Percentiles rank a stretch among this genome's conserved stretches.
Evolutionary conservation across 192 early-diverging fungal genomes (phyloP).

Genomic region (Coemansia sp.): DNA sequence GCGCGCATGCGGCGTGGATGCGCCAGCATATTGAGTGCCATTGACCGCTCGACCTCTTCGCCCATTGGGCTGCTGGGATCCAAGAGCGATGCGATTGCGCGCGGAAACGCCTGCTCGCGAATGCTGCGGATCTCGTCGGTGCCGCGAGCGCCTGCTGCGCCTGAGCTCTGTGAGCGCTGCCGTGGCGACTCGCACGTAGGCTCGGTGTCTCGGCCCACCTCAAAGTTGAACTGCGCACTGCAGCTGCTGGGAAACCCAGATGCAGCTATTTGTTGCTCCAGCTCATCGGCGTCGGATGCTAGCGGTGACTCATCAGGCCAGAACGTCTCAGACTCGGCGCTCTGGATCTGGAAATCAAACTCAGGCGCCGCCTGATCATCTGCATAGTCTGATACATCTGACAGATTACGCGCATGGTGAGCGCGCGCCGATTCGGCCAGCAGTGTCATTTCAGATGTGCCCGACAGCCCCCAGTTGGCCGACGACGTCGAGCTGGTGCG

Average conservation of each 20-base stretch:
- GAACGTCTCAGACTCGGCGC: constrained; percentile 25
- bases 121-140: constrained; percentile 7
- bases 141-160: constrained; percentile 15
- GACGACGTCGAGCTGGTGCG: constrained; percentile 38
- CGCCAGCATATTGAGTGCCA: constrained; percentile 43
- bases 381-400: constrained; percentile 29
- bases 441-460: constrained; percentile 32
- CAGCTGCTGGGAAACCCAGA: constrained; percentile 48
- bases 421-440: constrained; percentile 15
- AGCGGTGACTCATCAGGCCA: constrained; percentile 42
- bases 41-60: constrained; percentile 13
- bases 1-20: constrained; percentile 22
- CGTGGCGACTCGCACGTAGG: constrained; percentile 28
- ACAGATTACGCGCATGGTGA: constrained; percentile 30
- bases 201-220: constrained; percentile 18
- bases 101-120: constrained; percentile 9
- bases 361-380: constrained; percentile 9
- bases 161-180: constrained; percentile 19
- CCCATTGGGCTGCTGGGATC: constrained; percentile 46
- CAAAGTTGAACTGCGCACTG: constrained; percentile 49
- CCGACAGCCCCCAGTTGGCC: constrained; percentile 26
- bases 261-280: constrained; percentile 17
- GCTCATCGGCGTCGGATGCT: constrained; percentile 19
- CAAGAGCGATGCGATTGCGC: constrained; percentile 18
- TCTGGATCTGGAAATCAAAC: constrained; percentile 39